Percentiles rank a stretch among this genome's conserved stretches.
phyloP scores from a whole-genome alignment of 805 yeast genomes.

The Crinitomyces ghanaensis region DNA sequence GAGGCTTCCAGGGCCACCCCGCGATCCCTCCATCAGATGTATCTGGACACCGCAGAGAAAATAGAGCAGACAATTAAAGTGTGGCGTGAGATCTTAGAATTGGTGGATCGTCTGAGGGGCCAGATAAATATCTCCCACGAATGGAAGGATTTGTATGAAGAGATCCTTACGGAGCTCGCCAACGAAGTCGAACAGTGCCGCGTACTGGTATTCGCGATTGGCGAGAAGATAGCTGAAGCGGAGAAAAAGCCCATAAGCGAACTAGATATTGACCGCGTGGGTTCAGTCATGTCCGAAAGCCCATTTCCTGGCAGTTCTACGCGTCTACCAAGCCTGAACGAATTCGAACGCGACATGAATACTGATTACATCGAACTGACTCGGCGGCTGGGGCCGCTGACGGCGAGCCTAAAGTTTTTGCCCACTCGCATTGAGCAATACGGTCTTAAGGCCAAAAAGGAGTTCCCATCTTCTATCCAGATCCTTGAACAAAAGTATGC shows the following conservation, averaged over 20 bases:
- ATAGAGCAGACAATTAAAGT: constrained; percentile 13
- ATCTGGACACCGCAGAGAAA: constrained; percentile 12
- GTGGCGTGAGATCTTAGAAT: constrained; percentile 15
- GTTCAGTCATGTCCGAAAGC: constrained; percentile 9
- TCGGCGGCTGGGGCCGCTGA: constrained; percentile 14
- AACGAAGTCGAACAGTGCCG: constrained; percentile 15
- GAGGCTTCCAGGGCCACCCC: constrained; percentile 3
- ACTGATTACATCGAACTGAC: constrained; percentile 11
- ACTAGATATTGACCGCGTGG: constrained; percentile 9
- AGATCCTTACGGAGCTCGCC: constrained; percentile 17
- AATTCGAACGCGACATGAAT: constrained; percentile 12
- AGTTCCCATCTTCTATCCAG: constrained; percentile 15
- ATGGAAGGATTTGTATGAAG: constrained; percentile 19
- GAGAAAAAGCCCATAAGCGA: too few relatives aligned
- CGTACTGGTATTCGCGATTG: constrained; percentile 14
- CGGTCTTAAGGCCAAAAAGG: constrained; percentile 8
- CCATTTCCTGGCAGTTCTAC: constrained; percentile 11
- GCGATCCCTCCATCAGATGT: constrained; percentile 2
- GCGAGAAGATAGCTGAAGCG: constrained; percentile 9
- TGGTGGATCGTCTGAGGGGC: constrained; percentile 9
- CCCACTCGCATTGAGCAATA: constrained; percentile 17
- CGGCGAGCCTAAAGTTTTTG: constrained; percentile 15
- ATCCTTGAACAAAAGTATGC: constrained; percentile 10
- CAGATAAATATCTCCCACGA: constrained; percentile 19
- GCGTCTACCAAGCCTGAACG: constrained; percentile 12